Conservation (phyloP, 805 yeast genomes). For the Naumovozyma baii region DNA sequence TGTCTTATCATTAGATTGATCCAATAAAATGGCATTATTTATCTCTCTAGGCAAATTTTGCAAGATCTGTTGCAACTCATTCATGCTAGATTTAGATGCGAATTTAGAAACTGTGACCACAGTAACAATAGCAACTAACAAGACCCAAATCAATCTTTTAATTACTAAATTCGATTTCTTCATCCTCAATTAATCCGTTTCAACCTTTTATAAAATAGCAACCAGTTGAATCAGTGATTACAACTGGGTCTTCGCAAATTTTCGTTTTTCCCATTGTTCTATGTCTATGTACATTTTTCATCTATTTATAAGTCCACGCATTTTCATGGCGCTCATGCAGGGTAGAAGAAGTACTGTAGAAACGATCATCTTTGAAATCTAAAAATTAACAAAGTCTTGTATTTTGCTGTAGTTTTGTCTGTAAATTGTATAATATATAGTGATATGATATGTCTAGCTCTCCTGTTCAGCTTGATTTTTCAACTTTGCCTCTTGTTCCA, state of each 20-base stretch:
- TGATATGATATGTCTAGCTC: constrained; percentile 2
- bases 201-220: no score
- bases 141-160: neutral
- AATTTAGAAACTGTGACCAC: neutral
- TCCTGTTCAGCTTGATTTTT: constrained; percentile 15
- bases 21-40: constrained; percentile 3
- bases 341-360: neutral
- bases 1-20: constrained; percentile 31
- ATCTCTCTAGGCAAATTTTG: constrained; percentile 26
- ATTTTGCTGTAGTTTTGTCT: no score
- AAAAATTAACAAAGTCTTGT: neutral
- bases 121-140: neutral
- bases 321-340: neutral
- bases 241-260: no score
- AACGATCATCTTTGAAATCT: neutral
- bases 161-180: neutral
- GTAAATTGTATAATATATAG: no score
- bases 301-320: no score
- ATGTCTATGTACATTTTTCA: no score
- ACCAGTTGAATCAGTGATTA: no score
- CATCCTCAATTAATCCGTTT: no score
- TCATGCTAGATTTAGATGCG: constrained; percentile 10
- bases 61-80: constrained; percentile 22
- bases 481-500: constrained; percentile 44
- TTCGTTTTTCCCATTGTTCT: no score